Conservation (phyloP, 2,329 filamentous ascomycete species). For the Samsoniella hepiali region DNA sequence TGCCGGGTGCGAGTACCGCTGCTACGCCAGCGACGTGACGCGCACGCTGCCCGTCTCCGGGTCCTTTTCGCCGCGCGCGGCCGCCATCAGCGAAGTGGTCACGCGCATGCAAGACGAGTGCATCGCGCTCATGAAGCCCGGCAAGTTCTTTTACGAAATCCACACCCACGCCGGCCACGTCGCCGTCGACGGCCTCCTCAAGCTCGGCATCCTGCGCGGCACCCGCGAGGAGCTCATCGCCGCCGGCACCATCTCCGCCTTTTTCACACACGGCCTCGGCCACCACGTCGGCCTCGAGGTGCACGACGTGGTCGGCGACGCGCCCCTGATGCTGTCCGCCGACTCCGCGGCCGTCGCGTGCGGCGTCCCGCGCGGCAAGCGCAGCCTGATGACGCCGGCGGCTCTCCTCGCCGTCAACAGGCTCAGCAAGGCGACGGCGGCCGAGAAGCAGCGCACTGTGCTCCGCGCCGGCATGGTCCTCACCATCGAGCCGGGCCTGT, state of each 20-base stretch:
- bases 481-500: conserved; percentile 77
- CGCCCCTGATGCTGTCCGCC: conserved; percentile 30
- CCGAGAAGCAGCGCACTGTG: conserved; percentile 35
- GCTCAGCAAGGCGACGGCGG: conserved; percentile 25
- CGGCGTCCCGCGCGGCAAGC: conserved; percentile 35
- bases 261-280: conserved; percentile 64
- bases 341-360: conserved; percentile 26
- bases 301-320: conserved; percentile 53
- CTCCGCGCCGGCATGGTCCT: conserved; percentile 65
- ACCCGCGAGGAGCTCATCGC: conserved; percentile 54
- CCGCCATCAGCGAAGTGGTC: conserved; percentile 73
- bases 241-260: conserved; percentile 54
- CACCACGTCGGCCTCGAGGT: conserved; percentile 65
- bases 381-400: conserved; percentile 39
- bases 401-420: conserved; percentile 30
- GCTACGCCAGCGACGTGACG: conserved; percentile 88
- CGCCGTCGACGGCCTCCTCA: conserved; percentile 66
- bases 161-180: conserved; percentile 71
- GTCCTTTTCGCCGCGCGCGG: conserved; percentile 63
- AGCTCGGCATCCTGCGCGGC: conserved; percentile 68
- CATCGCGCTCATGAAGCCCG: conserved; percentile 65
- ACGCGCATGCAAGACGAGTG: conserved; percentile 76
- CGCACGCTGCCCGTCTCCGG: conserved; percentile 79
- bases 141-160: conserved; percentile 66
- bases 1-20: conserved; percentile 78